Conservation (phyloP, 495 filamentous ascomycete species). For the Xylona heveae region DNA sequence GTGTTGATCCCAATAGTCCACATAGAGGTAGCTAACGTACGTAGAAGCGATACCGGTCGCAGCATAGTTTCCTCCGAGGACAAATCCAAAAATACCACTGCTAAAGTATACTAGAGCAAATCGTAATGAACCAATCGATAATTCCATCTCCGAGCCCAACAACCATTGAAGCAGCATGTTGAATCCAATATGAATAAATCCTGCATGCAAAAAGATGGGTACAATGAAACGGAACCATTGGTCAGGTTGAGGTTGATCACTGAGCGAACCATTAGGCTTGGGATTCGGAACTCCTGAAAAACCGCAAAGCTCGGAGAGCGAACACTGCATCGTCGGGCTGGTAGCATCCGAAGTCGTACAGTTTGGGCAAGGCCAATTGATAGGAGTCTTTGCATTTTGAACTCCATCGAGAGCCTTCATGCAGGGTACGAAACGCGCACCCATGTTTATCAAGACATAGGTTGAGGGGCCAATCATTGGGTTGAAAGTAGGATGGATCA, state of each 20-base stretch:
- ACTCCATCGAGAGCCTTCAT: conserved; percentile 66
- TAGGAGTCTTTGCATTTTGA: conserved; percentile 28
- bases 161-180: conserved; percentile 81
- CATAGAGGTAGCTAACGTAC: conserved; percentile 1
- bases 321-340: conserved; percentile 30
- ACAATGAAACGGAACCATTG: conserved; percentile 95
- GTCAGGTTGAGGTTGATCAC: conserved; percentile 40
- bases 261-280: conserved; percentile 15
- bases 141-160: conserved; percentile 78
- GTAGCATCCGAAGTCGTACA: conserved; percentile 31
- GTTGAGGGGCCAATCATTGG: conserved; percentile 90
- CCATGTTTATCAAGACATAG: conserved; percentile 88
- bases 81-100: conserved; percentile 88
- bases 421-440: conserved; percentile 76
- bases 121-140: conserved; percentile 61
- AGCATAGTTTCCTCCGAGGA: conserved; percentile 86
- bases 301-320: conserved; percentile 60
- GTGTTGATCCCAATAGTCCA: not conserved
- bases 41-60: conserved; percentile 57
- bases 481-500: conserved; percentile 72
- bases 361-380: conserved; percentile 58
- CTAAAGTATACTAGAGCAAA: conserved; percentile 77
- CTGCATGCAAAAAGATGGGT: conserved; percentile 89
- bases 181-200: conserved; percentile 84
- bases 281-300: conserved; percentile 54